These are phyloP conservation scores for Neurospora sp. DNA, from an alignment of 495 filamentous ascomycete species.

Conservation along the genomic window DNA sequence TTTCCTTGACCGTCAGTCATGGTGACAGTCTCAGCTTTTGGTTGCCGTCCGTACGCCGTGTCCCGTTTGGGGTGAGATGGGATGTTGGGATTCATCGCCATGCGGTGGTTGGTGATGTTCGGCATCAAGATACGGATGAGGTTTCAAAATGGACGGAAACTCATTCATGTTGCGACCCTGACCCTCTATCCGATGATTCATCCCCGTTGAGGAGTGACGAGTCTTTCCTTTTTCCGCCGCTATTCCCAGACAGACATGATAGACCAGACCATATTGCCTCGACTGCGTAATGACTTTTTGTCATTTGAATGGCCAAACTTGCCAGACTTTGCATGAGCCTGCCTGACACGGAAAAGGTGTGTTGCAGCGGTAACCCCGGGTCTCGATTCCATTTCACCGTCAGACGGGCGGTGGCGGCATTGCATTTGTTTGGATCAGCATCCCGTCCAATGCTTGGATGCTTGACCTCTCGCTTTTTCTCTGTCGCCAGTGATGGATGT, in stretches of 20 bases:
- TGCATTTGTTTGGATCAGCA: neutral
- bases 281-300: neutral
- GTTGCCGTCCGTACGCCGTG: neutral
- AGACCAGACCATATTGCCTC: neutral
- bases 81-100: neutral
- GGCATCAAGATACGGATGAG: neutral
- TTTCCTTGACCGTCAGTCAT: neutral
- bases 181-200: neutral
- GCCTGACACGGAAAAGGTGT: neutral
- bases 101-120: neutral
- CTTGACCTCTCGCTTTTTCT: neutral
- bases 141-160: neutral
- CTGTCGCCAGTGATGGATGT: neutral
- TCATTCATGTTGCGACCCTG: neutral
- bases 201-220: neutral
- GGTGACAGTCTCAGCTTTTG: neutral
- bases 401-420: neutral
- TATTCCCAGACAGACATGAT: neutral
- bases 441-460: neutral
- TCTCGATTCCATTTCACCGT: neutral
- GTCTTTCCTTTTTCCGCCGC: neutral
- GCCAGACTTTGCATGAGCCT: neutral
- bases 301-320: neutral
- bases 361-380: neutral
- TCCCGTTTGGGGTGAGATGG: neutral